phyloP scores from a whole-genome alignment of 148 eudicot genomes.

The Camellia lanceoleosa region DNA sequence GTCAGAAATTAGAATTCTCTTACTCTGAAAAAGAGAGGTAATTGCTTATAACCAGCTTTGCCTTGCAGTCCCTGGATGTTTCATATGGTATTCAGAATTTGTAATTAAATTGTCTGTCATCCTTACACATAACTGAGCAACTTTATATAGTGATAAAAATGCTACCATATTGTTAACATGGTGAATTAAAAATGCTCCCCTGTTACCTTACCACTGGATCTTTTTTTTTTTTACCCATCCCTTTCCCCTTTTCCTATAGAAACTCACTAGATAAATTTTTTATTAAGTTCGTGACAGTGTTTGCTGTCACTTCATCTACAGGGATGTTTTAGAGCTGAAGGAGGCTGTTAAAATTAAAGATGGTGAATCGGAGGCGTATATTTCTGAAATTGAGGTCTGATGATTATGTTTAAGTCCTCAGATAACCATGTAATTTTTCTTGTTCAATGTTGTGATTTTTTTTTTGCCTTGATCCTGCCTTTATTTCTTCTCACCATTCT shows the following conservation, averaged over 20 bases:
- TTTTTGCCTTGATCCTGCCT: not conserved
- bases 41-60: not conserved
- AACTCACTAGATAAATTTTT: not conserved
- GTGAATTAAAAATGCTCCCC: not conserved
- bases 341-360: constrained; percentile 90
- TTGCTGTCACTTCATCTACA: constrained; percentile 27
- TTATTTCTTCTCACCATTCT: not conserved
- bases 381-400: constrained; percentile 84
- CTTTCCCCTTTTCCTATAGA: not conserved
- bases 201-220: too few relatives aligned
- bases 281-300: not conserved
- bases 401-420: not conserved
- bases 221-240: not conserved
- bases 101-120: not conserved
- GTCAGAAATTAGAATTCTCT: not conserved
- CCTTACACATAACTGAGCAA: not conserved
- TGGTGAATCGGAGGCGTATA: constrained; percentile 78
- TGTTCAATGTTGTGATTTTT: not conserved
- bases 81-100: not conserved
- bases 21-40: not conserved
- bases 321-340: constrained; percentile 71
- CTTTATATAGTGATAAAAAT: not conserved
- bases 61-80: not conserved
- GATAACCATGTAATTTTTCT: not conserved
- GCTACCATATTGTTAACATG: not conserved